phyloP scores from a whole-genome alignment of 116 monocot species.

The Dioscorea cayenensis region DNA sequence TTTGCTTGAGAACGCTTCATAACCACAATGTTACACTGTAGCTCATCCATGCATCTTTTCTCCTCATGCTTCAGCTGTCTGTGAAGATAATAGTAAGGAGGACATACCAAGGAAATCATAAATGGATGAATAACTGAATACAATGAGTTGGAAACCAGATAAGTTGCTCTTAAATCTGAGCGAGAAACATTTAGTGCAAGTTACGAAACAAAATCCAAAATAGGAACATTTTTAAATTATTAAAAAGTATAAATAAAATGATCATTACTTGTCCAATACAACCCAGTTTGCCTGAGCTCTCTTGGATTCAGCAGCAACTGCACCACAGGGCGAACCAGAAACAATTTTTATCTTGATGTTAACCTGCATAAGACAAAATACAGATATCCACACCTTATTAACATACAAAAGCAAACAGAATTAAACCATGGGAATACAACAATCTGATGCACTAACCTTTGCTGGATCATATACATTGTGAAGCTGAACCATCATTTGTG shows the following conservation, averaged over 20 bases:
- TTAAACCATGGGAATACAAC: not conserved
- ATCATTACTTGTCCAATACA: slow-evolving; percentile 77
- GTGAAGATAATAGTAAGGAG: not conserved
- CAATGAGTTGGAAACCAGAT: not conserved
- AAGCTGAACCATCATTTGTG: slow-evolving; percentile 90
- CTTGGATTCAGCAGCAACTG: slow-evolving; percentile 75
- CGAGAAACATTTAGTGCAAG: not conserved
- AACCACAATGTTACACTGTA: not conserved
- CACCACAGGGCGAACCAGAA: slow-evolving; percentile 74
- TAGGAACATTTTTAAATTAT: no score
- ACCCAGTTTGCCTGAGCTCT: slow-evolving; percentile 80
- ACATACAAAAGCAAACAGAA: not conserved
- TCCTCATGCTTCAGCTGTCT: slow-evolving; percentile 3
- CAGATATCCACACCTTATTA: not conserved
- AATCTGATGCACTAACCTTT: slow-evolving; percentile 34
- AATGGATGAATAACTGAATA: not conserved
- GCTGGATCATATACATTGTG: slow-evolving; percentile 79
- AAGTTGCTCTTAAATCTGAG: not conserved
- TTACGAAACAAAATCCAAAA: no score
- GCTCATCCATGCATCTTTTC: slow-evolving; percentile 4
- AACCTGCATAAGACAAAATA: slow-evolving; percentile 32
- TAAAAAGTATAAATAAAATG: not conserved
- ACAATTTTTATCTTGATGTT: slow-evolving; percentile 82
- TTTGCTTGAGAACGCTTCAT: slow-evolving; percentile 5
- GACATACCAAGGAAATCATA: not conserved